Evolutionary conservation across 345 rosid species (phyloP), one percentile per base, ranked within the genome.

Genomic region (Populus euphratica): DNA sequence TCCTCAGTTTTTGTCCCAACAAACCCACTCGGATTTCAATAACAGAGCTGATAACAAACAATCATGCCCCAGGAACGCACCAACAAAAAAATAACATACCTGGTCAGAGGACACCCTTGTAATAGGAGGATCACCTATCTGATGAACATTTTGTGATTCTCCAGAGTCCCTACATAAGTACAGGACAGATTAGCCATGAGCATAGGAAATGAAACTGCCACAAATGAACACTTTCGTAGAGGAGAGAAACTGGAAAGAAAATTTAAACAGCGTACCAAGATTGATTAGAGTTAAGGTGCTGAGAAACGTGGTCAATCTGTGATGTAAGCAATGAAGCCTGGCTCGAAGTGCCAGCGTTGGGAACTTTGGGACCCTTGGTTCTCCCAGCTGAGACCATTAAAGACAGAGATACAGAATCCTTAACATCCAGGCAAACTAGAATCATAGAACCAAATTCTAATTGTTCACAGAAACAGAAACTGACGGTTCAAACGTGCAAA

Each of bases 61-160:
- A 5, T 63, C 31, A 63, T 8, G 16, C 16, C 67, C 27, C 3
- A 0, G 14, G 27, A 21, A 14, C 16, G 16, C 67, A 0, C 36
- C 25, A 4, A 21, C 25, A 27, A 63, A 21, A 23, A 16, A 31
- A 7, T 14, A 16, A 64, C 79, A 68, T 31, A 92, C 97, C 96
- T 88, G 86, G 79, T 91, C 85, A 63, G 97, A 90, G 61, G 94
- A 89, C 81, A 92, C 92, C 77, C 93, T 87, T 33, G 83, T 44
- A 65, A 84, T 12, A 5, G 82, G 88, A 49, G 85, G 85, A 77
- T 76, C 65, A 66, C 70, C 71, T 56, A 70, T 69, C 54, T 70
- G 88, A 73, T 81, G 62, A 72, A 61, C 73, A 54, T 73, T 80
- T 10, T 84, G 87, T 68, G 73, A 56, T 74, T 84, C 86, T 65